Evolutionary conservation across 1,284 basidiomycete species (phyloP), one percentile per base, ranked within the genome.

Genomic region (Ustilago cynodontis): DNA sequence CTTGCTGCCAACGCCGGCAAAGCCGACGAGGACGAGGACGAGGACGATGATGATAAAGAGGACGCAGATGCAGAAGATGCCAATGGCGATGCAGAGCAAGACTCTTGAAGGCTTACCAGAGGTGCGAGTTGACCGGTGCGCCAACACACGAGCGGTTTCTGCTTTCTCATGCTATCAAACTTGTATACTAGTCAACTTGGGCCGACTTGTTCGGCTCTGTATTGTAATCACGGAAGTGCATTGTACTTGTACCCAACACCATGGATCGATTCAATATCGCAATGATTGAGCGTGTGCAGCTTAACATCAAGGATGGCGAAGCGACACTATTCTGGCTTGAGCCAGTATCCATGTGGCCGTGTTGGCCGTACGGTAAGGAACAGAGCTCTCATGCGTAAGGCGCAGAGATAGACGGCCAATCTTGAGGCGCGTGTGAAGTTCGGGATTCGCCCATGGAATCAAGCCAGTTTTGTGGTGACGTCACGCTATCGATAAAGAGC

Each of bases 1-100:
- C 72, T 81, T 3, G 73, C 75, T n/a, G 69, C 69, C 22, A 65
- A 69, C 24, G 74, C 69, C n/a, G 69, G 62, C 41, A 56, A 62
- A n/a, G 62, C 41, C 10, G 62, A 63, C 24, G 69, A 72, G 16
- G 69, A 69, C 9, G 74, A 68, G 18, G 69, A 66, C 14, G 68
- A 76, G 3, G 73, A 68, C 0, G 64, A 67, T 1, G 64, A 66
- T 0, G 66, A 56, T 3, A 59, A 59, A n/a, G 59, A 43, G 18
- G 54, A 43, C 6, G 53, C 31, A 33, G 62, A 47, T 6, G 35
- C 14, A 14, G 49, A 51, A n/a, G 45, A 60, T 18, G 52, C 49
- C 45, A 20, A 67, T n/a, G 33, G 28, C 41, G 43, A 47, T 8
- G 54, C 52, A 28, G 33, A 37, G 14, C 31, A 28, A 22, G 41